Conservation (phyloP, 306 rosid species). For the Parietaria judaica region DNA sequence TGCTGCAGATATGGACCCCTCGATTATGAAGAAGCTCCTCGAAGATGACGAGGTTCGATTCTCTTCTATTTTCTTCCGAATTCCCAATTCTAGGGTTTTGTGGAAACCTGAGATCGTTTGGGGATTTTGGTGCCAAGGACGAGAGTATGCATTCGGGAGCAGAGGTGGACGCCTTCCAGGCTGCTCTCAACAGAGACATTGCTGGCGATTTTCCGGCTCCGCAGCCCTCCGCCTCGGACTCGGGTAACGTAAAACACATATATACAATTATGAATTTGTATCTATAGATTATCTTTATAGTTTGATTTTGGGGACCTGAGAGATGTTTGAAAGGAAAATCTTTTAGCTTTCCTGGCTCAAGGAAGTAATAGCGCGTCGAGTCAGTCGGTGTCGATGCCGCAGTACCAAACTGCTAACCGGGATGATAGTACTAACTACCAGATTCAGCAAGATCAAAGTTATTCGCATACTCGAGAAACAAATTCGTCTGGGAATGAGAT, state of each 20-base stretch:
- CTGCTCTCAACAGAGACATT: conserved; percentile 68
- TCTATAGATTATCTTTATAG: background rate
- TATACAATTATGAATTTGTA: background rate
- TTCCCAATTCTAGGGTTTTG: background rate
- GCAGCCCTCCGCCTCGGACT: conserved; percentile 43
- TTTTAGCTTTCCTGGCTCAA: conserved; percentile 30
- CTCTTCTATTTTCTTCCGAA: conserved; percentile 1
- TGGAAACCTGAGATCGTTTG: background rate
- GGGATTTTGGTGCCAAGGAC: conserved; percentile 35
- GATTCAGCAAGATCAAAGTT: conserved; percentile 43
- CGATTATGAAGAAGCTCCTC: conserved; percentile 83
- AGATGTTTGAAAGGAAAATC: background rate
- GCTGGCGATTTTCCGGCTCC: conserved; percentile 56
- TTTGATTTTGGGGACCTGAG: background rate
- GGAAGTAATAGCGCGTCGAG: conserved; percentile 48
- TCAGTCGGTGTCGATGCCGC: conserved; percentile 47
- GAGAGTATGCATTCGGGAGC: conserved; percentile 89
- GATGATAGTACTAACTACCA: conserved; percentile 42
- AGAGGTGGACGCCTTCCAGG: conserved; percentile 83
- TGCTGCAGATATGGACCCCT: conserved; percentile 49
- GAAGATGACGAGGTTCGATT: conserved; percentile 78
- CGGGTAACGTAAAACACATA: conserved; percentile 25
- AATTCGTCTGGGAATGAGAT: conserved; percentile 49
- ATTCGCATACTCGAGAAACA: conserved; percentile 40
- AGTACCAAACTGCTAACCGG: conserved; percentile 26